phyloP scores from a whole-genome alignment of 768 basidiomycete species.

The Boletus sp. region DNA sequence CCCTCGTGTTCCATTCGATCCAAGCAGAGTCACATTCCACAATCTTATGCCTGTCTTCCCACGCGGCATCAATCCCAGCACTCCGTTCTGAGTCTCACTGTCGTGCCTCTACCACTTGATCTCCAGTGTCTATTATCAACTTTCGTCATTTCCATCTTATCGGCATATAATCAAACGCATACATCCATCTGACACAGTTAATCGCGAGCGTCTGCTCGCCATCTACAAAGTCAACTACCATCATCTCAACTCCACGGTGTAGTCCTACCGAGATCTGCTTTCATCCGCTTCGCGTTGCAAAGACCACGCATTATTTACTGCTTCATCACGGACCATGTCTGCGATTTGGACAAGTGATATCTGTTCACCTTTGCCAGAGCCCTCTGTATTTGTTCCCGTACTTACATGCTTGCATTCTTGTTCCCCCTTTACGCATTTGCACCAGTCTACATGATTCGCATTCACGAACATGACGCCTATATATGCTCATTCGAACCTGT shows the following conservation, averaged over 20 bases:
- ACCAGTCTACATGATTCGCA: slow-evolving; percentile 20
- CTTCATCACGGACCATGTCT: slow-evolving; percentile 32
- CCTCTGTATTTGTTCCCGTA: slow-evolving; percentile 18
- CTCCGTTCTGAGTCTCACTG: slow-evolving; percentile 10
- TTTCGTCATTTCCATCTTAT: slow-evolving; percentile 25
- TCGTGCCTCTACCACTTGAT: background rate
- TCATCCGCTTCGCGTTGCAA: slow-evolving; percentile 18
- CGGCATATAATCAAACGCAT: slow-evolving; percentile 30
- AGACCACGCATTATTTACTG: slow-evolving; percentile 14
- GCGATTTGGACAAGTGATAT: slow-evolving; percentile 28
- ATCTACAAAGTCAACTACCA: slow-evolving; percentile 21
- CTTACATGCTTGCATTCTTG: slow-evolving; percentile 27
- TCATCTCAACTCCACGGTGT: slow-evolving; percentile 31
- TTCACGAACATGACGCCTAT: slow-evolving; percentile 16
- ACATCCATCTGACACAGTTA: slow-evolving; percentile 30
- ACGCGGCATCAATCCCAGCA: slow-evolving; percentile 20
- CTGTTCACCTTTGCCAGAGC: slow-evolving; percentile 3
- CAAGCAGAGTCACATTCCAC: slow-evolving; percentile 50
- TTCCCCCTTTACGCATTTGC: slow-evolving; percentile 15
- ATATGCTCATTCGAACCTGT: slow-evolving; percentile 12
- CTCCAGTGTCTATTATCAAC: slow-evolving; percentile 6
- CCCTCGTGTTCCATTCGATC: slow-evolving; percentile 41
- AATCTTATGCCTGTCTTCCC: slow-evolving; percentile 63
- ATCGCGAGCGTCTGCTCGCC: slow-evolving; percentile 22
- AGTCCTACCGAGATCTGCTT: slow-evolving; percentile 25